Evolutionary conservation across 2,329 filamentous ascomycete genomes (phyloP), one percentile per base, ranked within the genome.

Genomic region (Stemphylium vesicarium): DNA sequence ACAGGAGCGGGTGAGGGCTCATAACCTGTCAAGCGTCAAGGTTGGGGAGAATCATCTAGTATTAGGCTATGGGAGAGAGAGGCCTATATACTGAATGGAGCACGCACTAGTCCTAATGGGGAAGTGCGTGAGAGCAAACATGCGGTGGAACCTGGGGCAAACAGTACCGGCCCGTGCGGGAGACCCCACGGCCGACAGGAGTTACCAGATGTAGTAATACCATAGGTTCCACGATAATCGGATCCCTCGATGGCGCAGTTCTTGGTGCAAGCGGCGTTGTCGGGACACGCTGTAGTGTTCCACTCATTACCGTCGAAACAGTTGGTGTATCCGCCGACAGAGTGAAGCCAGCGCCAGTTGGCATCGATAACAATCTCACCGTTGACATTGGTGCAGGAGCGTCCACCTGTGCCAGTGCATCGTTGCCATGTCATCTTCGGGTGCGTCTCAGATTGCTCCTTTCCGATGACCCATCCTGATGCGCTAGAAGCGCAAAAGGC

Each of bases 201-300:
- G 66, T 78, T 78, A 61, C 80, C 80, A 63, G 75, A 80, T 43
- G 84, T 77, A 37, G 77, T 81, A 63, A 85, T 81, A 62, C 85
- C 76, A 42, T 78, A 78, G 35, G 75, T 77, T 45, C 66, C 68
- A 54, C 65, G 57, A 65, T 78, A 78, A 61, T 78, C 75, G 38
- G 76, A 77, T 53, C 77, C 76, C 29, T 78, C 76, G 29, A 77
- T 63, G 9, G 69, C 74, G 53, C 75, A 77, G 58, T 72, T 73
- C 18, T 59, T 54, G 2, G 67, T 63, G 59, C 73, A 77, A 6
- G 66, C 57, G 4, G 50, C 55, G 29, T 73, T 68, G 41, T 68
- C 65, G 1, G 74, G 62, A 59, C 77, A 79, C 16, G 74, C 57
- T 1, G 70, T 64, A 6, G 53, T 62, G 62, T 78, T 69, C 71